These are phyloP conservation scores for Candida pseudoglaebosa DNA, from an alignment of 805 yeast species.

Conservation along the genomic window DNA sequence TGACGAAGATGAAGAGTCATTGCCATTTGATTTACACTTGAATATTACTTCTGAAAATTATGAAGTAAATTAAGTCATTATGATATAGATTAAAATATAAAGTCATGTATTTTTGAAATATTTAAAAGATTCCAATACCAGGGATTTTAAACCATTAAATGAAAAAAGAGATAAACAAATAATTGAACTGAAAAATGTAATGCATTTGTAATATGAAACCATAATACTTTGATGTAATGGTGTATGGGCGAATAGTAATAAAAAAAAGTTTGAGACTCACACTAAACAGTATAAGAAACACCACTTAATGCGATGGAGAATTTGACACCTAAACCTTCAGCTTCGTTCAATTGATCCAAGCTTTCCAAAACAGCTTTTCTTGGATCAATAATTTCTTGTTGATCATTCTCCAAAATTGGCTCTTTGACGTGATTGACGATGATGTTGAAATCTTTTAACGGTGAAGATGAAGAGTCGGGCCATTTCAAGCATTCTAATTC, in stretches of 20 bases:
- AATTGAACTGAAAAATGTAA: not conserved
- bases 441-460: slow-evolving; percentile 42
- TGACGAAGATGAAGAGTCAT: slow-evolving; percentile 48
- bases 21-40: slow-evolving; percentile 67
- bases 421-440: slow-evolving; percentile 46
- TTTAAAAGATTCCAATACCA: not conserved
- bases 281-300: slow-evolving; percentile 23
- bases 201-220: too few relatives aligned
- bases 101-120: slow-evolving; percentile 1
- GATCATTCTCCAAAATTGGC: slow-evolving; percentile 48
- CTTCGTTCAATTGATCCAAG: slow-evolving; percentile 36
- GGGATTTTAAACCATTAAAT: not conserved
- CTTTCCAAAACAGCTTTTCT: slow-evolving; percentile 49
- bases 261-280: not conserved
- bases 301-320: slow-evolving; percentile 59
- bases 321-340: slow-evolving; percentile 36
- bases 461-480: slow-evolving; percentile 15
- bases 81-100: not conserved
- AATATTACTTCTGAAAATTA: slow-evolving; percentile 57
- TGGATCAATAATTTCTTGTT: slow-evolving; percentile 45
- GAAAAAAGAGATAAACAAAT: not conserved
- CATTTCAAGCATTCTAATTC: slow-evolving; percentile 13
- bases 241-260: too few relatives aligned
- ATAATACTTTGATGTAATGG: too few relatives aligned
- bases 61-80: slow-evolving; percentile 25